Base-by-base conservation (phyloP, 1,284 basidiomycete genomes). In the Ceratobasidium sp. region DNA sequence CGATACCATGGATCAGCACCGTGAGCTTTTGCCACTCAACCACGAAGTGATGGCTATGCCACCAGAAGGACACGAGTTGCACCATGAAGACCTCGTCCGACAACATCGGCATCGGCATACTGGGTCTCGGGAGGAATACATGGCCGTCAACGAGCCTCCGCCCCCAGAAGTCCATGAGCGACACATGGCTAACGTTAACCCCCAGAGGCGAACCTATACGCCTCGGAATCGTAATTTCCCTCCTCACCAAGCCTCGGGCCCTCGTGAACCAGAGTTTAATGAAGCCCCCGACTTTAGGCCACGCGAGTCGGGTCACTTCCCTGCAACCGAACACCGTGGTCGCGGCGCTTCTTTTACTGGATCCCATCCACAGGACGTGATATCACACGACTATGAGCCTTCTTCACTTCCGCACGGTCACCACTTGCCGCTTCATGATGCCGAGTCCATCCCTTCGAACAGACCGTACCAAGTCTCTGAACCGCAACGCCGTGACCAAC, bases 271-370 rank as follows among this genome's bases (percentile, higher is more conserved):
- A 25, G 45, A 49, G 10, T 49, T 12, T 49, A 7, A 10, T 7
- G 45, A 7, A 49, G 50, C 22, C 10, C 50, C 7, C 22, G 29
- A 53, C 29, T 53, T 53, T 31, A 6, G 50, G 4, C 50, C 50
- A 4, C 50, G 50, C 8, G 50, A 53, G 6, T 4, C 4, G 7
- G 50, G n/a, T 31, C 22, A 25, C 4, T 53, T 29, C 29, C 22
- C 22, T 7, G 17, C 15, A 20, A 53, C 22, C 4, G 50, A 27
- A 7, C 50, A 10, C 29, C 50, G 50, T 4, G 29, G 29, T n/a
- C 64, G 45, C 7, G 20, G 64, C 17, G 64, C 32, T 31, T 65
- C 50, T 43, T 38, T 38, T 47, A 50, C 50, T 6, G 29, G 40
- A 13, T 50, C 40, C 20, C 50, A 42, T 22, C 35, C 27, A 32